Evolutionary conservation across 257 asterid genomes (phyloP), one percentile per base, ranked within the genome.

Genomic region (Eustoma russellianum): DNA sequence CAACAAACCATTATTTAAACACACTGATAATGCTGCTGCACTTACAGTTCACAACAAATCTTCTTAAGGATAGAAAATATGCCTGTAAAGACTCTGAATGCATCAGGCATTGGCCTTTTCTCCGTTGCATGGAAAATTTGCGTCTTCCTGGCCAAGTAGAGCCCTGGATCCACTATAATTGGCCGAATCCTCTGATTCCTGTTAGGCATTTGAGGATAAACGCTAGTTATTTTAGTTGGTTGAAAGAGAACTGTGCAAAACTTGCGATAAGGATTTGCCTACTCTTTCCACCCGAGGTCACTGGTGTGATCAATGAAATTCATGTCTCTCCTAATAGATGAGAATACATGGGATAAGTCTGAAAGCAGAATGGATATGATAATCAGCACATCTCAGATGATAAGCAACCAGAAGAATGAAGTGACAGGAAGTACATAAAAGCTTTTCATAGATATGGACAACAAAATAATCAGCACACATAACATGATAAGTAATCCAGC

Each of bases 201-300:
- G 83, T 28, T 70, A 67, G 51, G 50, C 55, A 10, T 74, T 63
- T 56, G 47, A 53, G 51, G 24, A 71, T 54, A 70, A 56, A 52
- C 24, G 48, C 62, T 67, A 33, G 65, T 56, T 48, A 57, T 54
- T 13, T 47, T 46, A 3, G 43, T 33, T 43, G 19, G 48, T 13
- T 24, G 52, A 17, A 45, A 2, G 46, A 58, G 9, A 35, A 14
- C 34, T 55, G 56, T 46, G 66, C 35, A 62, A 40, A 64, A 46
- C 11, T 5, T 59, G 72, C 17, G 59, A 76, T 62, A 65, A 71
- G 73, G 68, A 65, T 81, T 79, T 74, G 87, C 97, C 68, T 81
- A 92, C 99, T 74, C 94, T 92, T 92, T 92, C 93, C 94, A 92
- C 75, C 99, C 95, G 59, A 92, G 93, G 60, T 92, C 93, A 72